Evolutionary conservation across 108 stramenopile genomes (phyloP).

Genomic region (Cyclotella choctawhatcheeana): DNA sequence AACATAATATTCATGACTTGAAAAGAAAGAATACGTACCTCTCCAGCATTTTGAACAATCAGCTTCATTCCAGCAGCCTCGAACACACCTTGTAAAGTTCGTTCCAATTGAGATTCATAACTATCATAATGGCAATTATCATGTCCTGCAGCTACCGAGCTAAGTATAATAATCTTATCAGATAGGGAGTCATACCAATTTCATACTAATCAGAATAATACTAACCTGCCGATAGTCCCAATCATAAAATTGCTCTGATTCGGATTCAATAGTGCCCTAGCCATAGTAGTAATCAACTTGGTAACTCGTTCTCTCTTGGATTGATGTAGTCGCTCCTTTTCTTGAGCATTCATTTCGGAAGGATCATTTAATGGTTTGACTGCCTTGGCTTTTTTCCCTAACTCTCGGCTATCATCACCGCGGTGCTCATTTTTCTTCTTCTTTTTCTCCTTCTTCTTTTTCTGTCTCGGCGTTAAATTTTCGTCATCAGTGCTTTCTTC

Average conservation of each 20-base stretch:
- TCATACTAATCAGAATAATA: too few species aligned
- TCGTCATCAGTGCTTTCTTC: slow-evolving; percentile 3
- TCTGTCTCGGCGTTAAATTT: not conserved
- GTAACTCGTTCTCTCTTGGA: slow-evolving; percentile 27
- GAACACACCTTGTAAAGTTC: slow-evolving; percentile 43
- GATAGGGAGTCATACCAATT: not conserved
- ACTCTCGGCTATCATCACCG: slow-evolving; percentile 5
- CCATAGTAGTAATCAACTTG: slow-evolving; percentile 51
- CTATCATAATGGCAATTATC: slow-evolving; percentile 59
- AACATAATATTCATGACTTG: not conserved
- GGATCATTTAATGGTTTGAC: slow-evolving; percentile 24
- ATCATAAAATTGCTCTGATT: slow-evolving; percentile 45
- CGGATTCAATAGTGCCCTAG: slow-evolving; percentile 53
- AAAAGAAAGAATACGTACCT: slow-evolving; percentile 10
- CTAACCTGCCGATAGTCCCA: slow-evolving; percentile 50
- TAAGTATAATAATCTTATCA: not conserved
- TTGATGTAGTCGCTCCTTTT: slow-evolving; percentile 17
- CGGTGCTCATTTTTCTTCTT: slow-evolving; percentile 14
- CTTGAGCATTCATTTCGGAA: slow-evolving; percentile 15
- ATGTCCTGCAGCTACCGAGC: slow-evolving; percentile 58
- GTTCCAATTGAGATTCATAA: slow-evolving; percentile 54
- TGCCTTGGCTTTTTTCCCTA: slow-evolving; percentile 29
- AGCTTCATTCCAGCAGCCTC: slow-evolving; percentile 44
- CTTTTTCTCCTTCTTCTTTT: slow-evolving; percentile 17
- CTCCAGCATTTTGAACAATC: slow-evolving; percentile 55